Percentiles rank a stretch among this genome's conserved stretches.
phyloP scores from a whole-genome alignment of 768 basidiomycete genomes.

The Cystofilobasidium capitatum region DNA sequence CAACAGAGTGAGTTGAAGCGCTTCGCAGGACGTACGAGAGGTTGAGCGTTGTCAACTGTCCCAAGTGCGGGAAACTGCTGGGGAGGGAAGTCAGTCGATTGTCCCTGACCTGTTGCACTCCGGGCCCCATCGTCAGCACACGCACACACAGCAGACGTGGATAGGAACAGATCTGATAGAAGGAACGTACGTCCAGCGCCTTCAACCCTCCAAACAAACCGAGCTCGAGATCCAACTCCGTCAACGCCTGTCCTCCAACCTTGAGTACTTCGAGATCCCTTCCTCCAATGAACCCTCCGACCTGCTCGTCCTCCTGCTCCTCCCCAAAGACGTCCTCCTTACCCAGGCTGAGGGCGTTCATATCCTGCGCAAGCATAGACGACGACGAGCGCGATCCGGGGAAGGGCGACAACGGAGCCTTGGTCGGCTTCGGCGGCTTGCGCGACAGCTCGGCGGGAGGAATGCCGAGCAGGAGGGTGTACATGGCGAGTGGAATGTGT shows the following conservation, averaged over 20 bases:
- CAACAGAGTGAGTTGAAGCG: neutral
- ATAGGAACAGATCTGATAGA: neutral
- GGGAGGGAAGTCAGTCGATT: slow-evolving; percentile 14
- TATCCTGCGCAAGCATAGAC: neutral
- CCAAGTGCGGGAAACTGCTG: slow-evolving; percentile 13
- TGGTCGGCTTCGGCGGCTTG: slow-evolving; percentile 3
- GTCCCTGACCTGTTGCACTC: slow-evolving; percentile 18
- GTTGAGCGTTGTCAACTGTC: slow-evolving; percentile 14
- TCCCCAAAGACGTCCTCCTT: slow-evolving; percentile 35
- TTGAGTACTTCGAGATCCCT: slow-evolving; percentile 24
- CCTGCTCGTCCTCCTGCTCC: slow-evolving; percentile 32
- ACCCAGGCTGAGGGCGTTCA: neutral
- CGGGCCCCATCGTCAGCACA: neutral
- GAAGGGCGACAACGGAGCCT: neutral
- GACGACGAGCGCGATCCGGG: neutral
- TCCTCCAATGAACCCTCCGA: slow-evolving; percentile 30
- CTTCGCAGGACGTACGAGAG: slow-evolving; percentile 11
- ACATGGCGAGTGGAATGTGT: slow-evolving; percentile 20
- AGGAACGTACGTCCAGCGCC: slow-evolving; percentile 18
- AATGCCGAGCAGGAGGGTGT: slow-evolving; percentile 22
- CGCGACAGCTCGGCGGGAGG: slow-evolving; percentile 19
- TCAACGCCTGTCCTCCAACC: slow-evolving; percentile 16
- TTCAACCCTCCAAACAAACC: slow-evolving; percentile 25
- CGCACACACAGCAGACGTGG: neutral
- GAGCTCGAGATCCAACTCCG: slow-evolving; percentile 17